These are phyloP conservation scores for Candida chauliodis DNA, from an alignment of 805 yeast genomes.

Conservation along the genomic window DNA sequence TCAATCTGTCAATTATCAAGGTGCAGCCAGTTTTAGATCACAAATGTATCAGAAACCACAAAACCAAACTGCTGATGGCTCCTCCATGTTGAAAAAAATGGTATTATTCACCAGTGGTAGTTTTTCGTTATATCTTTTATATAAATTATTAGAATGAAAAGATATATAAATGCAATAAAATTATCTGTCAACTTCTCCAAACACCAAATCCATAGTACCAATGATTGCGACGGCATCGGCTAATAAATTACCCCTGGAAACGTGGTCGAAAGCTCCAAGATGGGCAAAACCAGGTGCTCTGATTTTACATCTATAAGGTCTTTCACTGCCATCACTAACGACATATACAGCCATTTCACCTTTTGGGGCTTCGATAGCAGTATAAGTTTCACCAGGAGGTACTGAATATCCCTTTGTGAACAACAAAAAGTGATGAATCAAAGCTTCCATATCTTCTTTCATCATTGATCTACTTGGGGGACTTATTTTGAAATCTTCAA, in stretches of 20 bases:
- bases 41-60: constrained; percentile 35
- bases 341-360: constrained; percentile 93
- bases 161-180: neutral
- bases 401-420: constrained; percentile 87
- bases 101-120: constrained; percentile 10
- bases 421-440: constrained; percentile 83
- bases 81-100: constrained; percentile 8
- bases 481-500: constrained; percentile 80
- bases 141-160: constrained; percentile 3
- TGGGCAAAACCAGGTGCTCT: constrained; percentile 95
- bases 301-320: constrained; percentile 89
- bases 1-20: constrained; percentile 1
- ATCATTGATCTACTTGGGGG: constrained; percentile 79
- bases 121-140: constrained; percentile 7
- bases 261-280: constrained; percentile 82
- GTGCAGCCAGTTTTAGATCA: constrained; percentile 14
- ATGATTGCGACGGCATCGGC: constrained; percentile 93
- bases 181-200: constrained; percentile 90
- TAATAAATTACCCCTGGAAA: constrained; percentile 79
- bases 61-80: constrained; percentile 14
- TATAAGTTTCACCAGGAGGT: constrained; percentile 88
- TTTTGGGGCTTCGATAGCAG: constrained; percentile 91
- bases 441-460: constrained; percentile 92
- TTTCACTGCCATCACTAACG: constrained; percentile 84
- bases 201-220: constrained; percentile 93